These are phyloP conservation scores for Tulasnella sp. DNA, from an alignment of 768 basidiomycete genomes.

Conservation along the genomic window DNA sequence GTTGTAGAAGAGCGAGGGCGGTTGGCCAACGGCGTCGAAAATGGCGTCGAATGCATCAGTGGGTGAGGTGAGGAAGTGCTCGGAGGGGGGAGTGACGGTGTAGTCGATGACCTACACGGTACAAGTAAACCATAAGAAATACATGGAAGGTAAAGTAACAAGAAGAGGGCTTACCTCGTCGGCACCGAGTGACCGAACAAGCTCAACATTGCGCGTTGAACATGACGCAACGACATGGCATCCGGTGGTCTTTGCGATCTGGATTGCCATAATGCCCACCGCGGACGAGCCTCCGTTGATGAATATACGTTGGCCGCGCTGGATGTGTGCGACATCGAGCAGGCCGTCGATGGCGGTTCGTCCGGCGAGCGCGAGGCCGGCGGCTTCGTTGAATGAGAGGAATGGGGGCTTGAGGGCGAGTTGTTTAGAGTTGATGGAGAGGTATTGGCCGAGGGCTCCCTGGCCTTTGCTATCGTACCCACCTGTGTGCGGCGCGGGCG, in stretches of 20 bases:
- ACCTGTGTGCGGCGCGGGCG: neutral
- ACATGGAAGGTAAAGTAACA: neutral
- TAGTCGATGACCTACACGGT: conserved; percentile 46
- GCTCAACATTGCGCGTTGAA: conserved; percentile 45
- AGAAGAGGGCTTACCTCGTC: conserved; percentile 40
- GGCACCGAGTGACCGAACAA: conserved; percentile 47
- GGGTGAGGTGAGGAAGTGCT: conserved; percentile 35
- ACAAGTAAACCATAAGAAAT: neutral
- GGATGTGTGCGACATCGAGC: conserved; percentile 36
- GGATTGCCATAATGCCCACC: conserved; percentile 59
- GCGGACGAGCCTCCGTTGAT: conserved; percentile 59
- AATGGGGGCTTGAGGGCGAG: conserved; percentile 37
- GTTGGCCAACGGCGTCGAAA: conserved; percentile 44
- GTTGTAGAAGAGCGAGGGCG: conserved; percentile 36
- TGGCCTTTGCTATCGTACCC: conserved; percentile 29
- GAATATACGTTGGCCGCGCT: conserved; percentile 47
- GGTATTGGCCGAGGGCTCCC: conserved; percentile 51
- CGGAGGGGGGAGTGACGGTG: conserved; percentile 37
- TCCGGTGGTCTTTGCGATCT: conserved; percentile 54
- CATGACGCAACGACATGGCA: conserved; percentile 47
- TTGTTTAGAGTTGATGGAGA: conserved; percentile 32
- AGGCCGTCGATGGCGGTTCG: conserved; percentile 49
- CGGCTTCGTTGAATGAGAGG: conserved; percentile 43
- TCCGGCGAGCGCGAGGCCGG: conserved; percentile 47
- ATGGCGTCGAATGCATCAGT: conserved; percentile 44